Evolutionary conservation across 2,329 filamentous ascomycete species (phyloP).

Genomic region (Neocucurbitaria cava): DNA sequence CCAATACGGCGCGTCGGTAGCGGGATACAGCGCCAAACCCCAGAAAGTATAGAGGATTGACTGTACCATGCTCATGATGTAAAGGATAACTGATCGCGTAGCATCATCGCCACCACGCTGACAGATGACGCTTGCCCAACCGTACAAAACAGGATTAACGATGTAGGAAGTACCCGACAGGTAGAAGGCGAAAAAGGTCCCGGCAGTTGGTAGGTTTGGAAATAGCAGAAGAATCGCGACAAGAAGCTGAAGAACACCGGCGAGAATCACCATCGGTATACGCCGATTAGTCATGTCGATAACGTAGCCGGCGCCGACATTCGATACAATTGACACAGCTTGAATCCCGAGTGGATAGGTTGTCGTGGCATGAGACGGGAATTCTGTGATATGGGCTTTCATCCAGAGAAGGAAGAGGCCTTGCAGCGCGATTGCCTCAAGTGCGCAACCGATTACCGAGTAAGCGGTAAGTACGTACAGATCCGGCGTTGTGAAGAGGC

Average conservation of each 20-base stretch:
- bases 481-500: constrained; percentile 30
- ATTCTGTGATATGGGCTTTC: constrained; percentile 25
- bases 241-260: constrained; percentile 43
- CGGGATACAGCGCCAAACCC: constrained; percentile 54
- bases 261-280: constrained; percentile 47
- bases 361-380: constrained; percentile 58
- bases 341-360: constrained; percentile 65
- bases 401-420: constrained; percentile 36
- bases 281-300: constrained; percentile 49
- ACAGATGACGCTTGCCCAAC: constrained; percentile 51
- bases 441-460: constrained; percentile 45
- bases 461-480: constrained; percentile 52
- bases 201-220: constrained; percentile 39
- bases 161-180: constrained; percentile 50
- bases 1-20: constrained; percentile 54
- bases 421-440: constrained; percentile 45
- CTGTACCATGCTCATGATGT: constrained; percentile 52
- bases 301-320: constrained; percentile 46
- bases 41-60: constrained; percentile 55
- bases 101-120: constrained; percentile 52
- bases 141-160: constrained; percentile 50
- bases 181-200: constrained; percentile 49
- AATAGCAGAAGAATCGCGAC: constrained; percentile 44
- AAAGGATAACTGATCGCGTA: constrained; percentile 49
- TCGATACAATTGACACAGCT: constrained; percentile 63